phyloP scores from a whole-genome alignment of 2,329 filamentous ascomycete genomes.

The Cadophora sp. region DNA sequence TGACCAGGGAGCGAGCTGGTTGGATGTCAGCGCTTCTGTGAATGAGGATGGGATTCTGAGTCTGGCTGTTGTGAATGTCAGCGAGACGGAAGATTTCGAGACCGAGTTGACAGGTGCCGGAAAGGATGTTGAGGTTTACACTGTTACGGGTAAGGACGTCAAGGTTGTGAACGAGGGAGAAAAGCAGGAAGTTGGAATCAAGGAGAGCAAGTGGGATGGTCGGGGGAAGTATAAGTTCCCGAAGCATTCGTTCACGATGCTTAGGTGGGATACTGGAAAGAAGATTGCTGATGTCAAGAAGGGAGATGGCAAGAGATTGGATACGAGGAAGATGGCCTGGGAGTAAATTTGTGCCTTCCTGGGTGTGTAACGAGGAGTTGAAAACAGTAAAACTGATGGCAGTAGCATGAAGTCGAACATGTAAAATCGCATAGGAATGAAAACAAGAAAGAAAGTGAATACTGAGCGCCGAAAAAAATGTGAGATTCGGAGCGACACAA shows the following conservation, averaged over 20 bases:
- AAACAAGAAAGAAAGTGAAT: no score
- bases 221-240: constrained; percentile 68
- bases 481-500: no score
- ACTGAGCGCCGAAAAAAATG: no score
- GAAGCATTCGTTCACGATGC: constrained; percentile 73
- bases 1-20: constrained; percentile 69
- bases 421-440: no score
- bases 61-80: constrained; percentile 77
- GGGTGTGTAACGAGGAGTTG: no score
- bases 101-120: constrained; percentile 65
- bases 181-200: constrained; percentile 66
- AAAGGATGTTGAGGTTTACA: constrained; percentile 64
- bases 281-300: constrained; percentile 40
- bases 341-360: not conserved
- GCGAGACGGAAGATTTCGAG: constrained; percentile 64
- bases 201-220: constrained; percentile 68
- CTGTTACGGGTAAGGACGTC: constrained; percentile 64
- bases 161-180: constrained; percentile 67
- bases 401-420: no score
- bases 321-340: constrained; percentile 44
- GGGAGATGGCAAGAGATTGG: constrained; percentile 33
- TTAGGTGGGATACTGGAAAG: constrained; percentile 55
- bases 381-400: no score
- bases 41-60: constrained; percentile 65
- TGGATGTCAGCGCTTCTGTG: constrained; percentile 70